Percentiles rank a stretch among this genome's conserved stretches.
These are phyloP conservation scores for Ganoderma multipileum DNA, from an alignment of 1,284 basidiomycete species.

Conservation along the genomic window DNA sequence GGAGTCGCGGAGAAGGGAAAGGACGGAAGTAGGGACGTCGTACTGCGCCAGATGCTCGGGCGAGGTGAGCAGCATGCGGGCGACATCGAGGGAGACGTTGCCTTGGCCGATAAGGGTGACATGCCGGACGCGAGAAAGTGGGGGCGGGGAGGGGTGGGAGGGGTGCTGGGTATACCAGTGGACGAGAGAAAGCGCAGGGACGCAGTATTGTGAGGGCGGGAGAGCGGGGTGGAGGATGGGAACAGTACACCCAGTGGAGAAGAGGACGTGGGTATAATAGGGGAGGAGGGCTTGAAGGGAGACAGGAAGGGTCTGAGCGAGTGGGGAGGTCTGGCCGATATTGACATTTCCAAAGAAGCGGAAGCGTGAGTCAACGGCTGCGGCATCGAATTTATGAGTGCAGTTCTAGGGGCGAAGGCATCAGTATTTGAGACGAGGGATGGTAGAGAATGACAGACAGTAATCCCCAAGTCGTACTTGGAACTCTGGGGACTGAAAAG, in stretches of 20 bases:
- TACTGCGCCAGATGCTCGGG: conserved; percentile 71
- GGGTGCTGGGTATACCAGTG: conserved; percentile 99
- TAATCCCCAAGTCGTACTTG: background rate
- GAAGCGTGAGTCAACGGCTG: conserved; percentile 78
- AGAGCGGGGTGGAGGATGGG: conserved; percentile 64
- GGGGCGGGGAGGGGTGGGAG: conserved; percentile 58
- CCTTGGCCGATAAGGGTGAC: conserved; percentile 94
- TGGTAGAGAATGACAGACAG: background rate
- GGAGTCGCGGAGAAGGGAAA: conserved; percentile 72
- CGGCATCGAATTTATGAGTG: conserved; percentile 91
- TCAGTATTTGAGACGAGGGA: background rate
- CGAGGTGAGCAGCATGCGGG: conserved; percentile 85
- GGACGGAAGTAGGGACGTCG: conserved; percentile 83
- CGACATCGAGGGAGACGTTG: conserved; percentile 95
- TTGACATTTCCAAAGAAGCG: conserved; percentile 94
- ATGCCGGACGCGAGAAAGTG: conserved; percentile 68
- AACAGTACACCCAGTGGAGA: conserved; percentile 81
- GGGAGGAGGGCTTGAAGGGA: conserved; percentile 63
- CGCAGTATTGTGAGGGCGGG: conserved; percentile 60
- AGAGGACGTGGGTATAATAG: conserved; percentile 83
- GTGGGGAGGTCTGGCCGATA: conserved; percentile 54
- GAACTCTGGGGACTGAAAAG: background rate
- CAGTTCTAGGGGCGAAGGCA: conserved; percentile 75
- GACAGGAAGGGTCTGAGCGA: conserved; percentile 59
- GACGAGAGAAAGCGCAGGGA: conserved; percentile 87